These are phyloP conservation scores for Rhododendron mucronatum DNA, from an alignment of 148 eudicot species.

Conservation along the genomic window DNA sequence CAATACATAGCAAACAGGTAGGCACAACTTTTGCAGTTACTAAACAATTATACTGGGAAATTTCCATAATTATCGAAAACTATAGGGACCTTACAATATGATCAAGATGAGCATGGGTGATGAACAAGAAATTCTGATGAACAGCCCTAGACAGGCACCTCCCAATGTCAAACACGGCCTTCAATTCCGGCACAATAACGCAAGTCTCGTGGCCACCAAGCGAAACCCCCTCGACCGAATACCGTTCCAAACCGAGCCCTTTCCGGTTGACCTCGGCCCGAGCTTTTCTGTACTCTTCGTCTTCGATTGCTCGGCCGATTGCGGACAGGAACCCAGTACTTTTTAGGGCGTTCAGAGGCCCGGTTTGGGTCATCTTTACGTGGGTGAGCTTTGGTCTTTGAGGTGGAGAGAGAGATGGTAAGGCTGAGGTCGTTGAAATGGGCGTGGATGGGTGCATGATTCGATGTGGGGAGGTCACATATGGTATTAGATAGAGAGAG, in stretches of 20 bases:
- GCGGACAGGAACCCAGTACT: constrained; percentile 61
- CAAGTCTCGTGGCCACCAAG: constrained; percentile 96
- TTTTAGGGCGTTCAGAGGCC: constrained; percentile 23
- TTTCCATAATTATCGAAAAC: neutral
- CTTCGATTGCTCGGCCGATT: constrained; percentile 76
- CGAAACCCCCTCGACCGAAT: constrained; percentile 69
- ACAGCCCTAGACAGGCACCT: constrained; percentile 84
- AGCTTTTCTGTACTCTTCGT: constrained; percentile 86
- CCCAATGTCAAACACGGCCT: constrained; percentile 86
- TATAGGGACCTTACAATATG: constrained; percentile 52
- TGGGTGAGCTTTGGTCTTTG: constrained; percentile 1
- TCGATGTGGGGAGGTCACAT: neutral
- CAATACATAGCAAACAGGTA: neutral
- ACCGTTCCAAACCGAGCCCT: constrained; percentile 61
- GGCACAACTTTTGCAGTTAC: neutral
- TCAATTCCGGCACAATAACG: constrained; percentile 75
- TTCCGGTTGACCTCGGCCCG: constrained; percentile 69
- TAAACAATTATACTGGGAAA: neutral
- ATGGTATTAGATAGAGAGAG: neutral
- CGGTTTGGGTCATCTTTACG: constrained; percentile 11
- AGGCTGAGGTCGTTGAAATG: constrained; percentile 26
- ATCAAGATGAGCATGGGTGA: constrained; percentile 96
- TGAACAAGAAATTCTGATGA: constrained; percentile 76
- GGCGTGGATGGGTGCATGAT: constrained; percentile 39
- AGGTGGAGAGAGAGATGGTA: constrained; percentile 29